These are phyloP conservation scores for Fraxinus latifolia DNA, from an alignment of 305 asterid species.

Conservation along the genomic window DNA sequence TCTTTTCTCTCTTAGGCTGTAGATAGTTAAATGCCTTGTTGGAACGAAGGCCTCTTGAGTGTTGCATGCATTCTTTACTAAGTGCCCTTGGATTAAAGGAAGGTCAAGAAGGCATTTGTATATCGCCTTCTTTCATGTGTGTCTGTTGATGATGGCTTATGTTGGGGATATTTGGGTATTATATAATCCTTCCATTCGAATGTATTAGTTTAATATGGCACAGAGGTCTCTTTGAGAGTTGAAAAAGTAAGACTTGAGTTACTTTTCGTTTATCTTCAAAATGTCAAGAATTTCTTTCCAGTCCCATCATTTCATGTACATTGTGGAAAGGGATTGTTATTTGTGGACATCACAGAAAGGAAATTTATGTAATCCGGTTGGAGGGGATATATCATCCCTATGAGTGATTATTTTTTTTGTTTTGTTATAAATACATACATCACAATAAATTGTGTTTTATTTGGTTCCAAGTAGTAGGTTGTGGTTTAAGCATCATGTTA, in stretches of 20 bases:
- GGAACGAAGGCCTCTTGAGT: background rate
- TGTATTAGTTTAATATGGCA: background rate
- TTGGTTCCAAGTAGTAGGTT: background rate
- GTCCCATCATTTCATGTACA: background rate
- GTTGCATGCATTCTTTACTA: background rate
- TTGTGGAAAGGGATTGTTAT: background rate
- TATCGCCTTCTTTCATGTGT: background rate
- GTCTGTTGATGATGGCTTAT: background rate
- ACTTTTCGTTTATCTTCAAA: background rate
- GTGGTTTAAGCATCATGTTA: conserved; percentile 14
- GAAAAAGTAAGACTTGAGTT: background rate
- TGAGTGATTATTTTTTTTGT: background rate
- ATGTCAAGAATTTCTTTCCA: background rate
- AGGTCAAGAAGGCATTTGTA: conserved; percentile 2
- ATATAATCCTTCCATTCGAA: background rate
- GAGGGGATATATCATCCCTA: background rate
- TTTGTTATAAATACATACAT: background rate
- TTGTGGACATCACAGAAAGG: background rate
- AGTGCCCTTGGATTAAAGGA: background rate
- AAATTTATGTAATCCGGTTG: background rate
- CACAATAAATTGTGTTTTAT: background rate
- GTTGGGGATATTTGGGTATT: background rate
- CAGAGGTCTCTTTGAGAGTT: background rate
- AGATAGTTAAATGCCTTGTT: background rate
- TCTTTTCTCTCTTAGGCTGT: background rate